Percentiles rank a stretch among this genome's conserved stretches.
These are phyloP conservation scores for Saccharomycopsis vini DNA, from an alignment of 805 yeast genomes.

Conservation along the genomic window DNA sequence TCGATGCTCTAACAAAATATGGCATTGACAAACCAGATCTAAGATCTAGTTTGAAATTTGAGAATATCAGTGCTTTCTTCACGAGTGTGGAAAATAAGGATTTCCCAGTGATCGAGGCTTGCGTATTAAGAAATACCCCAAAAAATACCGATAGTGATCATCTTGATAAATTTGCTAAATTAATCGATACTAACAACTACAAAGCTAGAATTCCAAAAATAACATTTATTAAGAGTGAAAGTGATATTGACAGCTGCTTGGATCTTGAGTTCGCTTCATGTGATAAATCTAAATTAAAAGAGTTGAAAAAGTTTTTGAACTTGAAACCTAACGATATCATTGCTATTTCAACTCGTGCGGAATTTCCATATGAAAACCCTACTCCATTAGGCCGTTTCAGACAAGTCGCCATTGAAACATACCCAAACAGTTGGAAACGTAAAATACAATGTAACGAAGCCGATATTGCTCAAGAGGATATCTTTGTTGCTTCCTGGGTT, in stretches of 20 bases:
- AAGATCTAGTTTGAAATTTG: slow-evolving; percentile 48
- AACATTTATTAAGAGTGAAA: slow-evolving; percentile 37
- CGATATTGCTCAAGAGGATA: slow-evolving; percentile 21
- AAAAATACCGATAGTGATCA: slow-evolving; percentile 23
- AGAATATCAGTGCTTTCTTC: slow-evolving; percentile 34
- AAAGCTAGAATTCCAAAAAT: slow-evolving; percentile 50
- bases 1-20: slow-evolving; percentile 58
- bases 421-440: slow-evolving; percentile 44
- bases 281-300: slow-evolving; percentile 23
- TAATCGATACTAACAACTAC: slow-evolving; percentile 37
- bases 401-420: slow-evolving; percentile 55
- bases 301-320: slow-evolving; percentile 29
- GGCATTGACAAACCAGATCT: slow-evolving; percentile 96
- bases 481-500: slow-evolving; percentile 71
- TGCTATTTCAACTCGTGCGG: slow-evolving; percentile 69
- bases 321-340: slow-evolving; percentile 63
- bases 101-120: slow-evolving; percentile 68
- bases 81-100: slow-evolving; percentile 30
- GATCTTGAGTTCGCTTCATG: slow-evolving; percentile 30
- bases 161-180: slow-evolving; percentile 28
- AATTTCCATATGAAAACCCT: slow-evolving; percentile 76
- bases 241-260: slow-evolving; percentile 25
- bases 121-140: slow-evolving; percentile 49
- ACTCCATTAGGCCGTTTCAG: slow-evolving; percentile 87
- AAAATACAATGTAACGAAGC: slow-evolving; percentile 18